phyloP scores from a whole-genome alignment of 2,329 filamentous ascomycete species.

The Pseudocercospora fuligena region DNA sequence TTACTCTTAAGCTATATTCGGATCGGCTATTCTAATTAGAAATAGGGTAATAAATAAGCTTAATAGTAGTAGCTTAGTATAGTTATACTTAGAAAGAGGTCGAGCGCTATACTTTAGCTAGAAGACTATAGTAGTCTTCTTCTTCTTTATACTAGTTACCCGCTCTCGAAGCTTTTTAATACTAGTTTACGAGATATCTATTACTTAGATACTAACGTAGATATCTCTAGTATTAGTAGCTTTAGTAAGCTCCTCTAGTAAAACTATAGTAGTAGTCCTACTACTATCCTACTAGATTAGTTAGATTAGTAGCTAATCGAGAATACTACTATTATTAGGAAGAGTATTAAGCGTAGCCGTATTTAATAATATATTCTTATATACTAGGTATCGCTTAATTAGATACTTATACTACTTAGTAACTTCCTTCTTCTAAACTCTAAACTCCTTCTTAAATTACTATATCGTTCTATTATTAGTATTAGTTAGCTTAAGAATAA shows the following conservation, averaged over 20 bases:
- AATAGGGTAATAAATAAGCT: not conserved
- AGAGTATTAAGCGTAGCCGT: not conserved
- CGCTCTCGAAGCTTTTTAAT: not conserved
- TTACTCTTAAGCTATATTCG: not conserved
- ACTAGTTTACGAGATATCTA: not conserved
- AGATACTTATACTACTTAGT: not conserved
- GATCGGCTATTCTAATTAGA: not conserved
- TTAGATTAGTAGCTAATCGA: not conserved
- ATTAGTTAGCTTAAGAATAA: not conserved
- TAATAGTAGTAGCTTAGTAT: not conserved
- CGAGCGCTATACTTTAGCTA: not conserved
- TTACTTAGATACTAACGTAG: not conserved
- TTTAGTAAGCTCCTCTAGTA: not conserved
- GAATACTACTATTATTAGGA: not conserved
- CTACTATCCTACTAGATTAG: not conserved
- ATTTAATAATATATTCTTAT: not conserved
- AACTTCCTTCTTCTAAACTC: not conserved
- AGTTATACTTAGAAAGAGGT: not conserved
- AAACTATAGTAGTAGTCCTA: not conserved
- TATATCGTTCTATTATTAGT: not conserved
- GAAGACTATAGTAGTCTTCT: not conserved
- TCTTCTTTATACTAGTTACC: not conserved
- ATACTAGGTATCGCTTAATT: not conserved
- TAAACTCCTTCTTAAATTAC: not conserved
- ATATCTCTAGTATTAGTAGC: not conserved